Base-by-base conservation (phyloP, 192 early-diverging fungal genomes). In the Borealophlyctis nickersoniae region DNA sequence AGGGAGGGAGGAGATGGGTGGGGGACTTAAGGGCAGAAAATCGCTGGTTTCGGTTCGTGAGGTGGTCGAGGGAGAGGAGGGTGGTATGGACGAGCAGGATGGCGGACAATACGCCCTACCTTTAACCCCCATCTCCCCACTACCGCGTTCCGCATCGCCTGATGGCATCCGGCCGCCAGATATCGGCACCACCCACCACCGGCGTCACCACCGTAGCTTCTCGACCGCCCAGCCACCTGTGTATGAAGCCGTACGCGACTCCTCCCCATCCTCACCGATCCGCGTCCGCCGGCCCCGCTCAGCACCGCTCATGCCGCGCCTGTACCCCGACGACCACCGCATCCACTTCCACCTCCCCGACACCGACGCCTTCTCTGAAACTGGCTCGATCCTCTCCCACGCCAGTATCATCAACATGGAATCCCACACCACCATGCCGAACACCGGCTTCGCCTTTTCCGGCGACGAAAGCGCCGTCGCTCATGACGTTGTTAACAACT, bases 361-460 rank as follows among this genome's bases (percentile, higher is more conserved):
- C 2, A 24, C 60, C 60, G 13, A 36, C 26, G 9, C 26, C 39
- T 9, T 14, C 7, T 29, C 45, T 24, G 60, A 23, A 16, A 19
- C 34, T 24, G 14, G 14, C 57, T 27, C 57, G 22, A 58, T 58
- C 11, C 29, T 13, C 57, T 31, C 11, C 27, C 60, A 57, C 58
- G 32, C 67, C 3, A 54, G 49, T 5, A 4, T 63, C 29, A 57
- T 64, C 30, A 51, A 48, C 34, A 57, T 70, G 62, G 61, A 70
- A 29, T 58, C 69, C 16, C 63, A 39, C 24, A 56, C 45, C 45
- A 28, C 36, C 14, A 34, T 32, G 33, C 62, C 58, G 16, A 56
- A 62, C 36, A 59, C 67, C 39, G 67, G 64, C n/a, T 69, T 69
- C 31, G 66, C 72, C 11, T 69, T 58, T 45, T 16, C 61, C 56